phyloP scores from a whole-genome alignment of 2,329 filamentous ascomycete species.

The Aspergillus uvarum region DNA sequence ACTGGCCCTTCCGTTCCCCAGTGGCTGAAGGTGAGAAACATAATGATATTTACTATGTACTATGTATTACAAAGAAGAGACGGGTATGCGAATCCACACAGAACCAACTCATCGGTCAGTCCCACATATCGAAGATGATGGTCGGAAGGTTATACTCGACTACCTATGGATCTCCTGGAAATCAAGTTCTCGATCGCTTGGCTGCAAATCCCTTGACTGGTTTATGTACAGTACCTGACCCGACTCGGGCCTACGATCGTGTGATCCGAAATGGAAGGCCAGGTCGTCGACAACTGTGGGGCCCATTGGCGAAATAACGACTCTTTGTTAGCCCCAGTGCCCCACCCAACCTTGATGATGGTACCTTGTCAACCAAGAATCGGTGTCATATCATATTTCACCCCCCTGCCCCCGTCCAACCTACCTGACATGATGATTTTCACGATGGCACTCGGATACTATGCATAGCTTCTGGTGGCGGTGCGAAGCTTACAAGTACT shows the following conservation, averaged over 20 bases:
- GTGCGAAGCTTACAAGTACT: not conserved
- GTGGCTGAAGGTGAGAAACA: not conserved
- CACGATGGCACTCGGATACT: not conserved
- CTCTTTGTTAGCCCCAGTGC: not conserved
- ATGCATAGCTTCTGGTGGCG: not conserved
- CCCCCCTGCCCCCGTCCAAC: not conserved
- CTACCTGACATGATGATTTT: not conserved
- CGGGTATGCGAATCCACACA: not conserved
- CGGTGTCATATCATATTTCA: not conserved
- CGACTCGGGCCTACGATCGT: not conserved
- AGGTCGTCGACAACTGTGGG: not conserved
- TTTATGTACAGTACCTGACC: not conserved
- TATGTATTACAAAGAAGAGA: not conserved
- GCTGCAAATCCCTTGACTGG: not conserved
- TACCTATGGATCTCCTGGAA: not conserved
- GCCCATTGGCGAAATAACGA: not conserved
- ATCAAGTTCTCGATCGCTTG: not conserved
- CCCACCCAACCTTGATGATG: not conserved
- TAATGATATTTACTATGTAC: no score
- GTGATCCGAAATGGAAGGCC: not conserved
- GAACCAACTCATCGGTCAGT: no score
- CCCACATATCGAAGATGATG: no score
- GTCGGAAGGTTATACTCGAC: not conserved
- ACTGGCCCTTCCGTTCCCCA: not conserved
- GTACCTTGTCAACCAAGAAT: not conserved